Base-by-base conservation (phyloP, 257 asterid species). In the Craterostigma plantagineum region DNA sequence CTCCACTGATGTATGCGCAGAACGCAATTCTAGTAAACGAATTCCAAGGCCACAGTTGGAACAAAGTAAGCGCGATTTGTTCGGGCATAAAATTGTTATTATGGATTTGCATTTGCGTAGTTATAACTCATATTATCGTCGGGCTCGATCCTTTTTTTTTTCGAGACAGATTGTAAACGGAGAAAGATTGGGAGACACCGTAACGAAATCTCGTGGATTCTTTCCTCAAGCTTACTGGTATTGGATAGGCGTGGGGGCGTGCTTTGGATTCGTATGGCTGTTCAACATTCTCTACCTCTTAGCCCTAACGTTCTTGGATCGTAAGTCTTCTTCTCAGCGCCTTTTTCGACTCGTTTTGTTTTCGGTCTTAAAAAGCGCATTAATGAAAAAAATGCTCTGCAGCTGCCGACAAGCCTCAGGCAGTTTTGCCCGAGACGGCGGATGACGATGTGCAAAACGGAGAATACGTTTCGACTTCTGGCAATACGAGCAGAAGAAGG, bases 1-100 rank as follows among this genome's bases (percentile, higher is more conserved):
- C 92, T 10, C 92, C 92, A 0, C 16, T 78, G 70, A 74, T 74
- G 92, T 78, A 78, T 42, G 67, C 73, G 4, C 79, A 71, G 59
- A 78, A 74, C 39, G 77, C 79, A 43, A 71, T 78, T 42, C 61
- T 75, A 16, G 81, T 52, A 7, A 78, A 78, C 38, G 86, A 78
- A 62, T 78, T 74, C 63, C 52, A 57, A 0, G 79, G 71, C 15
- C 66, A 71, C 14, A 69, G 86, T 35, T 78, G 92, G 92, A 62
- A 59, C 52, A 60, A 3, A 18, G 81, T 71, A 74, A 68, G 76
- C 30, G 30, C 30, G n/a, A n/a, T n/a, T n/a, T n/a, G n/a, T n/a
- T n/a, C 30, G 30, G 30, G 30, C 30, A 6, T n/a, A n/a, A n/a
- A n/a, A n/a, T n/a, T n/a, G n/a, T n/a, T n/a, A n/a, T n/a, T n/a